Base-by-base conservation (phyloP, 208 protist species). In the Crithidia mellificae region DNA sequence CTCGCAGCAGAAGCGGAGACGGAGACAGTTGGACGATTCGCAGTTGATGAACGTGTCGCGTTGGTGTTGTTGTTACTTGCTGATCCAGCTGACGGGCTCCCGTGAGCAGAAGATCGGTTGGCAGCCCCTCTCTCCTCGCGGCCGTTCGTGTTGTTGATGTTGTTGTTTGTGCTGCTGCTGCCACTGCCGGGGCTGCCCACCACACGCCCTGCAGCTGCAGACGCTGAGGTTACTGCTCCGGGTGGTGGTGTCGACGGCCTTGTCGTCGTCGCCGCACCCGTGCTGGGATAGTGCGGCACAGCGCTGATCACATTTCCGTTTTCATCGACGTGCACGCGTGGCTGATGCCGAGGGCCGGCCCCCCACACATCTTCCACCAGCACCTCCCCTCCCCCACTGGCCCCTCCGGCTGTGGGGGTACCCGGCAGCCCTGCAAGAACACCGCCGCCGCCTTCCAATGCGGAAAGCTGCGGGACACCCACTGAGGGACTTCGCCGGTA, bases 351-450 rank as follows among this genome's bases (percentile, higher is more conserved):
- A 6, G 53, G 70, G 12, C 70, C 70, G 29, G 62, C 62, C 27
- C 53, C 61, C 46, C 54, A 75, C 34, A 75, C 70, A 17, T 75
- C 70, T 25, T 55, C 50, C 24, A 29, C 53, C 7, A 38, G 1
- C 39, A 43, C 63, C 14, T n/a, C 63, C 24, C n/a, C 32, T 49
- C 8, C 59, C 6, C 19, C 25, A n/a, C 20, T 46, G 3, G 14
- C 6, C 41, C 36, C 36, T 41, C n/a, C n/a, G n/a, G n/a, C n/a
- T n/a, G n/a, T n/a, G n/a, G n/a, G n/a, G n/a, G n/a, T n/a, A n/a
- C n/a, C n/a, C n/a, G n/a, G n/a, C n/a, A n/a, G n/a, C n/a, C n/a
- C n/a, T n/a, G n/a, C n/a, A n/a, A n/a, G n/a, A n/a, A n/a, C n/a
- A n/a, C n/a, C n/a, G n/a, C n/a, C n/a, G n/a, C n/a, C 50, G 52